Evolutionary conservation across 192 early-diverging fungal genomes (phyloP).

Genomic region (Backusella circina): DNA sequence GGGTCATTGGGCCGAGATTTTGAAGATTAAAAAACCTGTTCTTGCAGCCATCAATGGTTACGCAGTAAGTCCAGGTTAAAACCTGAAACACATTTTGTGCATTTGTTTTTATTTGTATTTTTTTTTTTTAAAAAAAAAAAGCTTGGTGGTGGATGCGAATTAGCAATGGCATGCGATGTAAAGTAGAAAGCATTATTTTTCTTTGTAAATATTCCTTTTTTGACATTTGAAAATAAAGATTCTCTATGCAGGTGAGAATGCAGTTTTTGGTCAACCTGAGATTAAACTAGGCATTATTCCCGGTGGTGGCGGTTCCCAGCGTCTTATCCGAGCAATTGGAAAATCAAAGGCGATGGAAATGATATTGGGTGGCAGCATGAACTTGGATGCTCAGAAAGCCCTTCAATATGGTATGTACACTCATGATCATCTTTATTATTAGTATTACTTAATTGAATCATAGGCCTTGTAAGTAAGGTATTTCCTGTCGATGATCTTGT

Average conservation of each 20-base stretch:
- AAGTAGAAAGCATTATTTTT: conserved; percentile 22
- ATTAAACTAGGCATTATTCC: conserved; percentile 97
- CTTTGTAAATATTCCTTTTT: neutral
- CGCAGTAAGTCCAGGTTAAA: conserved; percentile 55
- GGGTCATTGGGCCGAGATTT: conserved; percentile 91
- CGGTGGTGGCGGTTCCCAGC: conserved; percentile 79
- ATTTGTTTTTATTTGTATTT: neutral
- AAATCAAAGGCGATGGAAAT: conserved; percentile 99
- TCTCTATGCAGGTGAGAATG: conserved; percentile 97
- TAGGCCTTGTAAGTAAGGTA: conserved; percentile 80
- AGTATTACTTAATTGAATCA: too few relatives aligned
- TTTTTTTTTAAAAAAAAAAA: too few relatives aligned
- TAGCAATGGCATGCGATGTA: conserved; percentile 94
- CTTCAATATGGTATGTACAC: conserved; percentile 52
- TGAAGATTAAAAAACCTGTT: conserved; percentile 87
- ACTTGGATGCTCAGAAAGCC: conserved; percentile 83
- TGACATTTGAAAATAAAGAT: conserved; percentile 52
- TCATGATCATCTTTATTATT: neutral
- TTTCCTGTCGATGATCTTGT: conserved; percentile 82
- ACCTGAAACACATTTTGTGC: neutral
- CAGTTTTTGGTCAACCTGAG: conserved; percentile 89
- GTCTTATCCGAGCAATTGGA: conserved; percentile 87
- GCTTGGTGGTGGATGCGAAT: conserved; percentile 97
- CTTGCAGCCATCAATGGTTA: conserved; percentile 98
- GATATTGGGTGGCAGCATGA: conserved; percentile 80